These are phyloP conservation scores for Hypericum perforatum DNA, from an alignment of 345 rosid species.

Conservation along the genomic window DNA sequence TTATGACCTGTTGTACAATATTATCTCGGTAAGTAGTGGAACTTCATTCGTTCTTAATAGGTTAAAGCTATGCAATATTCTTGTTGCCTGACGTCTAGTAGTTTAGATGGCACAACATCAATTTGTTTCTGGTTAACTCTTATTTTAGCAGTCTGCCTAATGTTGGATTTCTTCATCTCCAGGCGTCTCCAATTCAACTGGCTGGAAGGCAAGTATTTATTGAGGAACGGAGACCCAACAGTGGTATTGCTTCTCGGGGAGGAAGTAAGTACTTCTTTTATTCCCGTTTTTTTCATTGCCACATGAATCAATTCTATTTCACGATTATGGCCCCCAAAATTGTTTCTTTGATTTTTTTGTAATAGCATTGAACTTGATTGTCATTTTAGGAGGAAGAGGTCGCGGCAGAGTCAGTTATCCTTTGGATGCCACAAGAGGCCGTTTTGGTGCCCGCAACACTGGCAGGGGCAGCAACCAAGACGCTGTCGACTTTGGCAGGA, in stretches of 20 bases:
- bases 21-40: too few species aligned
- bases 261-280: constrained; percentile 48
- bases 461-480: constrained; percentile 67
- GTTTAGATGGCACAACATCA: too few species aligned
- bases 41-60: too few species aligned
- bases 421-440: constrained; percentile 59
- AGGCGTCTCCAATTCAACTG: constrained; percentile 91
- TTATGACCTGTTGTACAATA: too few species aligned
- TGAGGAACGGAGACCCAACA: constrained; percentile 93
- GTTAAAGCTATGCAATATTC: too few species aligned
- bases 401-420: constrained; percentile 68
- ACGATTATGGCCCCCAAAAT: neutral
- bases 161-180: constrained; percentile 9
- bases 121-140: neutral
- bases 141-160: neutral
- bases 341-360: neutral
- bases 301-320: neutral
- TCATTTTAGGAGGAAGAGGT: constrained; percentile 46
- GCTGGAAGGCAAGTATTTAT: constrained; percentile 82
- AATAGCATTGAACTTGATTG: neutral
- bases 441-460: constrained; percentile 34
- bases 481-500: constrained; percentile 47
- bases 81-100: too few species aligned
- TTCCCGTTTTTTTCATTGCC: neutral
- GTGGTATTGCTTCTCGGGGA: constrained; percentile 56